phyloP scores from a whole-genome alignment of 2,329 filamentous ascomycete species.

The Hymenoscyphus fraxineus region DNA sequence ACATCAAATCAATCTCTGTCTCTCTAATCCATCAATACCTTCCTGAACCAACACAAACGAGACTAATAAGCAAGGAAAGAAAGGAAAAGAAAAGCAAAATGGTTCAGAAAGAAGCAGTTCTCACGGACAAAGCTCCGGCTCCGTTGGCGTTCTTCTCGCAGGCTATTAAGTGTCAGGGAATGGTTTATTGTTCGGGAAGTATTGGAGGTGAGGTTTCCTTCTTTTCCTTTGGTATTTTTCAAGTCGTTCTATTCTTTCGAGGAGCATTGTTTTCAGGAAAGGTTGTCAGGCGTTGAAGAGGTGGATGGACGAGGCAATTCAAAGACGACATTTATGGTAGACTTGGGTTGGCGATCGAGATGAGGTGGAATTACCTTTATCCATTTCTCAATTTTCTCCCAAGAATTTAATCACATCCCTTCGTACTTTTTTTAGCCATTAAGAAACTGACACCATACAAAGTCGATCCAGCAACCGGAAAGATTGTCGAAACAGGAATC shows the following conservation, averaged over 20 bases:
- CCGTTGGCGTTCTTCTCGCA: slow-evolving; percentile 57
- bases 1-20: no score
- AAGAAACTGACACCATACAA: neutral
- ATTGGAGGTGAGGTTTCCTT: slow-evolving; percentile 39
- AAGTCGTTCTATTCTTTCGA: neutral
- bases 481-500: slow-evolving; percentile 54
- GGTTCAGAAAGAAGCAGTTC: slow-evolving; percentile 28
- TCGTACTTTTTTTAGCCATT: no score
- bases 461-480: slow-evolving; percentile 50
- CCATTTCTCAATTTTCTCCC: no score
- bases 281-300: neutral
- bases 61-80: neutral
- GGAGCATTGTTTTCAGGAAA: neutral
- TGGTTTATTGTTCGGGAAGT: slow-evolving; percentile 68
- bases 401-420: no score
- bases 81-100: slow-evolving; percentile 17
- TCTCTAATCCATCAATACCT: no score
- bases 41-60: neutral
- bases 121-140: slow-evolving; percentile 40
- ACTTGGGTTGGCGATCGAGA: no score
- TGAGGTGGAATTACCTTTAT: no score
- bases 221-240: neutral
- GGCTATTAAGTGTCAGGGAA: slow-evolving; percentile 58
- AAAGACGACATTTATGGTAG: no score
- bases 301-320: neutral